Conservation (phyloP, 192 early-diverging fungal genomes). For the Kappamyces sp. region DNA sequence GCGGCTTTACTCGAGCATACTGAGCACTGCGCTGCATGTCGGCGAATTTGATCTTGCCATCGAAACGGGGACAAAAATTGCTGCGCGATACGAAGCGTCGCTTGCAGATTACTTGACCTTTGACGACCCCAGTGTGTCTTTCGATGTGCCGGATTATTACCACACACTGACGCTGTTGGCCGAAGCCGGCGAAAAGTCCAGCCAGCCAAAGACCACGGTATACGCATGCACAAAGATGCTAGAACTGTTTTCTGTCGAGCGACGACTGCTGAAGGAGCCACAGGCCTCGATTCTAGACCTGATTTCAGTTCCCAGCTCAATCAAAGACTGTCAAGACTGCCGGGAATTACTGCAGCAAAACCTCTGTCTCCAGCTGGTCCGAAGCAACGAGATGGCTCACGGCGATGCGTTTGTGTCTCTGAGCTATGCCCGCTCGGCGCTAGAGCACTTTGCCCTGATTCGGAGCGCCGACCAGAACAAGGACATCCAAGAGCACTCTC, state of each 20-base stretch:
- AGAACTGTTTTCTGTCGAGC: slow-evolving; percentile 9
- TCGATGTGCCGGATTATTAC: neutral
- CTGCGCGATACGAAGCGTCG: too few relatives aligned
- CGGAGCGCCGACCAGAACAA: neutral
- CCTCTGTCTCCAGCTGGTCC: slow-evolving; percentile 3
- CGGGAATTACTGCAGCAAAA: slow-evolving; percentile 6
- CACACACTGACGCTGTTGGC: slow-evolving; percentile 7
- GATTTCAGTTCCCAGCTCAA: neutral
- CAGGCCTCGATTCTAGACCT: slow-evolving; percentile 1
- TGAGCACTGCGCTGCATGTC: too few relatives aligned
- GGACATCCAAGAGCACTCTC: neutral
- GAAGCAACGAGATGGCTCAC: neutral
- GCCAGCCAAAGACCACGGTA: neutral
- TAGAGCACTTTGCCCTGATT: slow-evolving; percentile 8
- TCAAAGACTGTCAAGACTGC: neutral
- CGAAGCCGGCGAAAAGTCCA: slow-evolving; percentile 4
- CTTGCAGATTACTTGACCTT: too few relatives aligned
- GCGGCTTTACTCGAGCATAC: too few relatives aligned
- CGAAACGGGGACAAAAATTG: too few relatives aligned
- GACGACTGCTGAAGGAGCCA: neutral
- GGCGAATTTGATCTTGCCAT: too few relatives aligned
- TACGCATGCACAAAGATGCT: neutral
- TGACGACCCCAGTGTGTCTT: too few relatives aligned
- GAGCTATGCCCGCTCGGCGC: slow-evolving; percentile 5
- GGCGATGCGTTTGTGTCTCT: slow-evolving; percentile 5